Base-by-base conservation (phyloP, 75 land plant species). In the Picea glauca region DNA sequence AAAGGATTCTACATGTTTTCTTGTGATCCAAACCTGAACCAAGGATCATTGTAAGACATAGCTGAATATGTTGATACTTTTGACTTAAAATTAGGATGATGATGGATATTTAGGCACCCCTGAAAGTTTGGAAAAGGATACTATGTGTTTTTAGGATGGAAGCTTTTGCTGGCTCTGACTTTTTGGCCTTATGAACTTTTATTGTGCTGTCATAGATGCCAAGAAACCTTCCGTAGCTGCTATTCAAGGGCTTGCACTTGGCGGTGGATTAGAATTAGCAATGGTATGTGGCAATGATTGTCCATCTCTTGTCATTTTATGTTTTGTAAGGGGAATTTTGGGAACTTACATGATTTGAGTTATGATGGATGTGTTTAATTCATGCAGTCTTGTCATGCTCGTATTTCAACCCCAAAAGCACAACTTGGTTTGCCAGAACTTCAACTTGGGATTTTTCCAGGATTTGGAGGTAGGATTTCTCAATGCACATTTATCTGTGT, bases 221-320 rank as follows among this genome's bases (percentile, higher is more conserved):
- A 86, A 76, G 66, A 98, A 98, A 83, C 99, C 99, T 40, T 82
- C 94, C 74, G 99, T 98, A 81, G 98, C 99, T 78, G 99, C 99
- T 43, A 85, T 98, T 58, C 87, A 91, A 82, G 99, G 98, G 26
- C 90, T 98, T 81, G 99, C 99, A 30, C 90, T 98, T 80, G 99
- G 99, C 80, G 99, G 99, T 76, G 99, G 99, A 75, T 87, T 98
- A 70, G 99, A 98, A 76, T 73, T 98, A 78, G 87, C 99, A 72
- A 87, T 98, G 99, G 99, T 97, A 77, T 78, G 84, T 83, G 14
- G 54, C 32, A 58, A 65, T 75, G 50, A 3, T 38, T 64, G 38
- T 77, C n/a, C 31, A 30, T 78, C 14, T 46, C 30, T 64, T 79
- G 21, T 59, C 23, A 21, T 5, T 70, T 17, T 13, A 26, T 50